Evolutionary conservation across 352 stramenopile species (phyloP).

Genomic region (Phytophthora citricola): DNA sequence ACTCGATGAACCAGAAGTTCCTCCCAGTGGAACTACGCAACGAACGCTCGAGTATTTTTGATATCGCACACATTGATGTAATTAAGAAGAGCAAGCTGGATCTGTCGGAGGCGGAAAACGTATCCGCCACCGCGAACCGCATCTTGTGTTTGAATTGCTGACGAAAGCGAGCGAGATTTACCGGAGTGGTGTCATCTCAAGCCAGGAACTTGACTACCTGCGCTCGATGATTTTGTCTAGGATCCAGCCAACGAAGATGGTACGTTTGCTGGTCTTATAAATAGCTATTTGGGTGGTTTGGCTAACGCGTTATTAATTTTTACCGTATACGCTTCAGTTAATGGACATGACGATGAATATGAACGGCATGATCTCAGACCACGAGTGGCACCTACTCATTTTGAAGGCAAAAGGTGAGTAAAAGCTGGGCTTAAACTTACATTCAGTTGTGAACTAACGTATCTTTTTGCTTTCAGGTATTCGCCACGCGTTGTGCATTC

Average conservation of each 20-base stretch:
- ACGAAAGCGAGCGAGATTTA: conserved; percentile 89
- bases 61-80: conserved; percentile 79
- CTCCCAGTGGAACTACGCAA: conserved; percentile 70
- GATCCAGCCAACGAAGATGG: conserved; percentile 88
- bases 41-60: conserved; percentile 63
- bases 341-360: conserved; percentile 88
- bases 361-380: conserved; percentile 86
- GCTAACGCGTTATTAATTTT: conserved; percentile 5
- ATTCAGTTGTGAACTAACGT: not conserved
- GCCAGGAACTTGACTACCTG: conserved; percentile 76
- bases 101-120: conserved; percentile 79
- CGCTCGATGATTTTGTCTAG: conserved; percentile 80
- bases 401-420: conserved; percentile 78
- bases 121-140: conserved; percentile 83
- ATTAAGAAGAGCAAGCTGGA: conserved; percentile 87
- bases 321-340: conserved; percentile 39
- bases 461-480: conserved; percentile 49
- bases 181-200: conserved; percentile 79
- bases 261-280: conserved; percentile 23
- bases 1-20: conserved; percentile 88
- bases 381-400: conserved; percentile 87
- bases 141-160: conserved; percentile 83
- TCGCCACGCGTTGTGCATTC: conserved; percentile 81
- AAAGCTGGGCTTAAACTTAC: not conserved
- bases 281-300: too few species aligned